Evolutionary conservation across 2,329 filamentous ascomycete species (phyloP), one percentile per base, ranked within the genome.

Genomic region (Ophiostoma sp.): DNA sequence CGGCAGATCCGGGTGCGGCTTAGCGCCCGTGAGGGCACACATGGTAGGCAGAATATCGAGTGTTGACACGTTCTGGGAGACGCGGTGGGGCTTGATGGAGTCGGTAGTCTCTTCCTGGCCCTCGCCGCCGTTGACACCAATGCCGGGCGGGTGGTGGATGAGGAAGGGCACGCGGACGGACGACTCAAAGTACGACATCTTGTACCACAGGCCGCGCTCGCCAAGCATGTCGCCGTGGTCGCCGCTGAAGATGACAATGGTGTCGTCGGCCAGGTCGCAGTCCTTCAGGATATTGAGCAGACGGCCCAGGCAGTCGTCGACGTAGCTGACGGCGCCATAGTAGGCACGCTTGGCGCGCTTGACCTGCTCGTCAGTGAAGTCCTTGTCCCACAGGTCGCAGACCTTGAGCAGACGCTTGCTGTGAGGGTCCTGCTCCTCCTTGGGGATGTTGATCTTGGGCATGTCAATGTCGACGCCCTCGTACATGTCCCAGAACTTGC

Each of bases 181-280:
- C 55, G 91, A 91, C 86, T 98, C 95, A 79, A 94, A 97, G 88
- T 96, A 98, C 80, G 90, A 94, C 95, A 98, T 98, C 87, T 98
- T 98, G 77, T 80, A 89, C 95, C 95, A 98, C 64, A 98, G 85
- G 6, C 93, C 92, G 71, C 94, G 91, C 85, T 98, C 95, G 74
- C 95, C 95, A 8, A 98, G 88, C 95, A 98, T 98, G 82, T 98
- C 95, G 72, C 95, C 95, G 79, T 98, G 95, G 80, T 98, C 95
- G 61, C 95, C 94, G 74, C 92, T 95, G 83, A 98, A 98, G 77
- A 98, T 90, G 78, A 98, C 86, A 78, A 97, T 94, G 15, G 95
- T 98, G 82, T 97, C 90, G 45, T 97, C 90, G 74, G 91, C 91
- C 61, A 98, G 85, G 7, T 91, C 89, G 79, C 93, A 95, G 74